Conservation (phyloP, 768 basidiomycete genomes). For the Boletus subparvulus region DNA sequence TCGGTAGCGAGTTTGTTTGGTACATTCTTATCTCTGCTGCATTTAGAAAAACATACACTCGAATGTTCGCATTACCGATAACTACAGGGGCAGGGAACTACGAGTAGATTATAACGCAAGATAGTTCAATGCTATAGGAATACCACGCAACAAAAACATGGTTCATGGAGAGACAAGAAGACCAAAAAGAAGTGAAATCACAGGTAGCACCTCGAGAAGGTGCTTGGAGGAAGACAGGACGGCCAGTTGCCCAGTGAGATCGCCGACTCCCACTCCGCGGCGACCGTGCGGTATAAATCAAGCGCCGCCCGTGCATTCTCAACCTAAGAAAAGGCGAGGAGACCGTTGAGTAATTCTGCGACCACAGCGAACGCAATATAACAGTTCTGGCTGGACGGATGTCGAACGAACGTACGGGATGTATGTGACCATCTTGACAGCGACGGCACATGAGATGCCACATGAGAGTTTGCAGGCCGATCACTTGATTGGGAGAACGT, state of each 20-base stretch:
- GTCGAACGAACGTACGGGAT: constrained; percentile 56
- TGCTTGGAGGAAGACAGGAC: constrained; percentile 69
- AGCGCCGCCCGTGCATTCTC: constrained; percentile 71
- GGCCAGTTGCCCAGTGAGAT: constrained; percentile 70
- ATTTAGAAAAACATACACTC: constrained; percentile 1
- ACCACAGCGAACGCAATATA: not conserved
- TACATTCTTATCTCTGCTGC: not conserved
- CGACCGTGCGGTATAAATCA: constrained; percentile 55
- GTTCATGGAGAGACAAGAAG: constrained; percentile 14
- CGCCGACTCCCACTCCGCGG: constrained; percentile 63
- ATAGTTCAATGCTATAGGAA: constrained; percentile 9
- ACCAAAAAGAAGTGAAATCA: constrained; percentile 30
- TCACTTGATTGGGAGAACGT: constrained; percentile 59
- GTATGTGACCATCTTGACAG: constrained; percentile 68
- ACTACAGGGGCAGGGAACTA: constrained; percentile 14
- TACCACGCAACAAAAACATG: constrained; percentile 6
- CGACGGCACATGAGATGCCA: constrained; percentile 82
- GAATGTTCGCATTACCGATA: constrained; percentile 20
- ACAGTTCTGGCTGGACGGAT: not conserved
- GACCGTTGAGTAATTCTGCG: constrained; percentile 11
- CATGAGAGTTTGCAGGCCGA: constrained; percentile 76
- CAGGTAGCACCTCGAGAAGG: constrained; percentile 77
- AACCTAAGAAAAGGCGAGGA: constrained; percentile 42
- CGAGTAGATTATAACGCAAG: constrained; percentile 24
- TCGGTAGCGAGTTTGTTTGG: not conserved